These are phyloP conservation scores for Nitzschia palea DNA, from an alignment of 108 stramenopile genomes.

Conservation along the genomic window DNA sequence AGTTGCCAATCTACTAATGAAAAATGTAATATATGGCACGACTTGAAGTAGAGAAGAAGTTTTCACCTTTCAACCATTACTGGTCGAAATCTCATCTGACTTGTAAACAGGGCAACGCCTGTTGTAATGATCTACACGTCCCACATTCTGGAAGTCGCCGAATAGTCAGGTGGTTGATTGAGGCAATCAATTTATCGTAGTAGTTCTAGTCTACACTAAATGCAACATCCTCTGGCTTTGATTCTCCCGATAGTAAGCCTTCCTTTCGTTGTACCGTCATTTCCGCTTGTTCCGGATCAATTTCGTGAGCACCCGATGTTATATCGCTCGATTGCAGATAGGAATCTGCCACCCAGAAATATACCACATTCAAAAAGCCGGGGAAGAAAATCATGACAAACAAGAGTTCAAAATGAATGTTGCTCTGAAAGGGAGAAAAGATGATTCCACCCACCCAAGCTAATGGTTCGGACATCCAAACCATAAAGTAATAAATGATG, in stretches of 20 bases:
- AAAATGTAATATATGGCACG: background rate
- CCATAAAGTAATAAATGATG: slow-evolving; percentile 78
- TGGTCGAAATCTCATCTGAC: too few species aligned
- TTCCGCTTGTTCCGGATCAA: slow-evolving; percentile 26
- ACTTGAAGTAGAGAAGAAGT: background rate
- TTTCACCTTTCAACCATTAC: too few species aligned
- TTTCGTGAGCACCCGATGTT: slow-evolving; percentile 58
- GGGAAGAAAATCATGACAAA: slow-evolving; percentile 95
- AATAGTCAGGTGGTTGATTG: too few species aligned
- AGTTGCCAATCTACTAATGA: too few species aligned
- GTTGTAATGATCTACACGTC: too few species aligned
- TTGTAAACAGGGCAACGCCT: too few species aligned
- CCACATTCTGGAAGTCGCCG: too few species aligned
- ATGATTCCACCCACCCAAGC: slow-evolving; percentile 70
- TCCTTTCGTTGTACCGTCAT: slow-evolving; percentile 36
- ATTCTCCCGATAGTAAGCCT: slow-evolving; percentile 22
- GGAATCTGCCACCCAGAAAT: slow-evolving; percentile 91
- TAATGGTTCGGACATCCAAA: slow-evolving; percentile 49
- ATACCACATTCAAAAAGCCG: slow-evolving; percentile 86
- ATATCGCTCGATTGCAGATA: slow-evolving; percentile 79
- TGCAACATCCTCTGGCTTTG: background rate
- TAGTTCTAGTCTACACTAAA: too few species aligned
- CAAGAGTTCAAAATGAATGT: slow-evolving; percentile 83
- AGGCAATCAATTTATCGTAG: too few species aligned
- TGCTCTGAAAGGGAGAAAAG: slow-evolving; percentile 76